Percentiles rank a stretch among this genome's conserved stretches.
Evolutionary conservation across 345 rosid genomes (phyloP).

Genomic region (Brassica napus): Da-Ae NC_063442.1:37750501-37751000

Average conservation of each 20-base stretch:
- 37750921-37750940: slow-evolving; percentile 93
- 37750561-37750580: neutral
- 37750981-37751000: slow-evolving; percentile 90
- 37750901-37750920: slow-evolving; percentile 94
- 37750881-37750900: slow-evolving; percentile 91
- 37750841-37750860: slow-evolving; percentile 20
- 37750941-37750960: slow-evolving; percentile 98
- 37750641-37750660: neutral
- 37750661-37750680: slow-evolving; percentile 28
- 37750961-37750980: slow-evolving; percentile 97
- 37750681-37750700: slow-evolving; percentile 25
- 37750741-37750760: slow-evolving; percentile 12
- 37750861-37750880: slow-evolving; percentile 74
- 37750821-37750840: slow-evolving; percentile 18
- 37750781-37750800: slow-evolving; percentile 28
- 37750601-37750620: slow-evolving; percentile 28
- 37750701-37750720: slow-evolving; percentile 4
- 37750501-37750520: neutral
- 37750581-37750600: neutral
- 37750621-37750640: slow-evolving; percentile 1
- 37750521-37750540: neutral
- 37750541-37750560: neutral
- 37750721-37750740: neutral
- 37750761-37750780: slow-evolving; percentile 4
- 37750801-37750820: slow-evolving; percentile 17